phyloP scores from a whole-genome alignment of 257 asterid species.

The Marsdenia floribunda region DNA sequence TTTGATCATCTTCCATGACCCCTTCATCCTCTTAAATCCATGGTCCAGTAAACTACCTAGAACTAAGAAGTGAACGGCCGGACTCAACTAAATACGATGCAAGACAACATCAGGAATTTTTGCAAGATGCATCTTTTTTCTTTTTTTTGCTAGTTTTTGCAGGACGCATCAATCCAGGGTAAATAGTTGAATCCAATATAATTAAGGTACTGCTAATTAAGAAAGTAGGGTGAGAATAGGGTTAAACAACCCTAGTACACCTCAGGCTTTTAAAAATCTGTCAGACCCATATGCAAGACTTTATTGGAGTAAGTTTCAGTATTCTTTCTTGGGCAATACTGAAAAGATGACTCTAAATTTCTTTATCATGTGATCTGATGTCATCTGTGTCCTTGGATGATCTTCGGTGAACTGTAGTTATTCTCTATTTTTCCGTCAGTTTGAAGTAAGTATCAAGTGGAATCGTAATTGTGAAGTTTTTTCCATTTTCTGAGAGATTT shows the following conservation, averaged over 20 bases:
- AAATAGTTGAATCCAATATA: background rate
- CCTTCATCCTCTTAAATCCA: background rate
- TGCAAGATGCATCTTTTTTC: background rate
- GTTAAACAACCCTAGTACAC: background rate
- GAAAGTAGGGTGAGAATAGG: background rate
- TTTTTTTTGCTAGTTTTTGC: no score
- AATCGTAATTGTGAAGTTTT: background rate
- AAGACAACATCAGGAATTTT: background rate
- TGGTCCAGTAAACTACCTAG: background rate
- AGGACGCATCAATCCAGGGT: background rate
- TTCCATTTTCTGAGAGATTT: background rate
- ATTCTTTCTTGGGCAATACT: conserved; percentile 4
- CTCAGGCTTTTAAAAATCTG: conserved; percentile 8
- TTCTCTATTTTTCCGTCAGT: background rate
- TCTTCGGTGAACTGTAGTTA: conserved; percentile 1
- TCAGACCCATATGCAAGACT: conserved; percentile 3
- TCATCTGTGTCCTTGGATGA: conserved; percentile 12
- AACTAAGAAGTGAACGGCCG: background rate
- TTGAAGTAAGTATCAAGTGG: background rate
- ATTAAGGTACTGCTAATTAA: background rate
- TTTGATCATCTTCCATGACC: background rate
- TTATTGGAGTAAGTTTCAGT: background rate
- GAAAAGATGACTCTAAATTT: conserved; percentile 7
- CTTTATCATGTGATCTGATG: conserved; percentile 10
- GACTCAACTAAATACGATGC: background rate